Base-by-base conservation (phyloP, 2,329 filamentous ascomycete species). In the Trichothecium roseum region DNA sequence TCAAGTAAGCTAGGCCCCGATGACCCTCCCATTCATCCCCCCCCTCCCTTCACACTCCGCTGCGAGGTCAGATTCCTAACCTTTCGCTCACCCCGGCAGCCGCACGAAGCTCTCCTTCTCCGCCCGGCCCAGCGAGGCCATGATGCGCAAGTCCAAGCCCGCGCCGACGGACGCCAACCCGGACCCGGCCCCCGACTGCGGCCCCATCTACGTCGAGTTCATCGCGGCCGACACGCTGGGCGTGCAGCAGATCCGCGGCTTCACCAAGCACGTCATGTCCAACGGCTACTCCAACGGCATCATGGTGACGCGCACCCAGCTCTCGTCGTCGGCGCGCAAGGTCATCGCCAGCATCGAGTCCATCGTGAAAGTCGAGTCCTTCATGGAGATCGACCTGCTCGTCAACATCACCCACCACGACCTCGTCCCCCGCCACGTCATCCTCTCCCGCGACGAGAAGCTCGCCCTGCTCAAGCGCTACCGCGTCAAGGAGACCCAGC, bases 401-500 rank as follows among this genome's bases (percentile, higher is more conserved):
- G 88, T 98, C 61, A 98, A 98, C 64, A 96, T 98, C 60, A 96
- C 89, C 40, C 84, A 88, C 59, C 91, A 98, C 65, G 89, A 96
- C 63, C 74, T 98, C 37, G 91, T 98, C 20, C 91, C 91, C 30
- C 87, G 84, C 56, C 91, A 98, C 56, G 80, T 96, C 27, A 64
- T 96, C 41, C 75, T 98, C 38, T 94, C 85, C 51, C 74, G 78
- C 31, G 86, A 93, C 51, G 91, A 98, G 69, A 95, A 95, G 73
- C 64, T 66, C 32, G 81, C 83, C 27, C 65, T 98, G 51, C 69
- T 98, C 41, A 78, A 87, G 63, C 72, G 91, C 43, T 98, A 98
- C 63, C 78, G 91, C 33, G 64, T 98, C 59, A 96, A 95, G 76
- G 91, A 98, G 71, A 95, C 86, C 8, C 91, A 98, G 66, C 68